Conservation (phyloP, 1,284 basidiomycete genomes). For the Sporisorium exsertum region DNA sequence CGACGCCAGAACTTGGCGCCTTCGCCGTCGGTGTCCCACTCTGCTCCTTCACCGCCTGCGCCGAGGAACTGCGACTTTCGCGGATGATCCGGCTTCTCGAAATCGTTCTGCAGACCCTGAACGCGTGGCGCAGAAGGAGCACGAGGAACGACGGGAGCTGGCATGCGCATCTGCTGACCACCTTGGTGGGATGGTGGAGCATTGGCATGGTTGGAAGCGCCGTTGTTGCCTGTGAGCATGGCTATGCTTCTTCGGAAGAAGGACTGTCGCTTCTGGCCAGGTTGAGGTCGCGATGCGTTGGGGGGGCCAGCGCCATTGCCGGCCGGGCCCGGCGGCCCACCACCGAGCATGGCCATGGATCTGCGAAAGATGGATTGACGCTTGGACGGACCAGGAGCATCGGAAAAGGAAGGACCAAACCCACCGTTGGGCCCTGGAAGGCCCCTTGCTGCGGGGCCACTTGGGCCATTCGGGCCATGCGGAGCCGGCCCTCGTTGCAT, state of each 20-base stretch:
- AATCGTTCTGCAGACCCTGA: constrained; percentile 48
- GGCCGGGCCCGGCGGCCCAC: constrained; percentile 18
- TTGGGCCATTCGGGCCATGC: constrained; percentile 2
- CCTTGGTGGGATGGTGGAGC: constrained; percentile 10
- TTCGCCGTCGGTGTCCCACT: constrained; percentile 61
- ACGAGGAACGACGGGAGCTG: constrained; percentile 19
- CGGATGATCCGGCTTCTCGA: constrained; percentile 53
- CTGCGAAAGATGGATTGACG: constrained; percentile 53
- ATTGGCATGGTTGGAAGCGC: constrained; percentile 1
- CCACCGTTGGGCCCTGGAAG: constrained; percentile 20
- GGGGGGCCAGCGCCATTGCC: constrained; percentile 15
- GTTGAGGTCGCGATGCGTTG: constrained; percentile 10
- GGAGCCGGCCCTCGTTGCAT: constrained; percentile 20
- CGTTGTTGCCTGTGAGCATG: constrained; percentile 41
- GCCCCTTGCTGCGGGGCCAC: constrained; percentile 14
- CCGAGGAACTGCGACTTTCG: constrained; percentile 61
- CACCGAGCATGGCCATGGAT: constrained; percentile 54
- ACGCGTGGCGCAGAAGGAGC: constrained; percentile 42
- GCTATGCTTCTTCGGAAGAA: constrained; percentile 59
- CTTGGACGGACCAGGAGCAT: constrained; percentile 40
- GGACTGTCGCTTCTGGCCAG: constrained; percentile 39
- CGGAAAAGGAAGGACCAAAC: constrained; percentile 49
- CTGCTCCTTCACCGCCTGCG: constrained; percentile 55
- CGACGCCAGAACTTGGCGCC: constrained; percentile 64
- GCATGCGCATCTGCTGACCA: constrained; percentile 39